Conservation (phyloP, 129 eudicot species). For the Erigeron canadensis region DNA sequence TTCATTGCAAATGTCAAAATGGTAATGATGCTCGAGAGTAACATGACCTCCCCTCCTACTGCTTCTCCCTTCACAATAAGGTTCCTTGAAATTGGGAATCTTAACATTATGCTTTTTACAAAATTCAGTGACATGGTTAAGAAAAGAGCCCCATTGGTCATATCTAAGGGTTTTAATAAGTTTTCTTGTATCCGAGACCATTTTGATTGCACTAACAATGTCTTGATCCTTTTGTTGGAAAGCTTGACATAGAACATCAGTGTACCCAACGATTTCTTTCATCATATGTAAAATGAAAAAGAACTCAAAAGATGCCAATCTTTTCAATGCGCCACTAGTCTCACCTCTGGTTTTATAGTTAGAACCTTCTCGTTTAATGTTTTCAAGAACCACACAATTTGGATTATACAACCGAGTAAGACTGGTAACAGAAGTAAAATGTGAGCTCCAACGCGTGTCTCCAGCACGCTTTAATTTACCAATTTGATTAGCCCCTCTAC, state of each 20-base stretch:
- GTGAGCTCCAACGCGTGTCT: neutral
- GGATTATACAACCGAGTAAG: neutral
- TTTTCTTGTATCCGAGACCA: neutral
- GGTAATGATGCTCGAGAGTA: neutral
- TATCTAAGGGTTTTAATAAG: neutral
- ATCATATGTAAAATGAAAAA: neutral
- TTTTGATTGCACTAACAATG: neutral
- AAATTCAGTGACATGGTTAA: neutral
- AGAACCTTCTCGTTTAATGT: neutral
- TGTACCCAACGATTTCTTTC: neutral
- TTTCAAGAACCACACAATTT: neutral
- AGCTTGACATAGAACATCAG: neutral
- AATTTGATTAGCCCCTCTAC: neutral
- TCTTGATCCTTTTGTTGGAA: neutral
- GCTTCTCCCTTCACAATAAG: neutral
- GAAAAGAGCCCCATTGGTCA: neutral
- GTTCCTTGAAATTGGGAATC: neutral
- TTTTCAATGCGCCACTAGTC: neutral
- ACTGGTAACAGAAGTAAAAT: neutral
- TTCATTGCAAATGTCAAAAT: neutral
- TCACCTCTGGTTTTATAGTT: neutral
- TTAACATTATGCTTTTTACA: neutral
- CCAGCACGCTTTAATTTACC: neutral
- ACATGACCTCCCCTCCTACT: neutral
- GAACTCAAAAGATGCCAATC: neutral